Evolutionary conservation across 805 yeast genomes (phyloP), one percentile per base, ranked within the genome.

Genomic region (Metschnikowia amazonensis): DNA sequence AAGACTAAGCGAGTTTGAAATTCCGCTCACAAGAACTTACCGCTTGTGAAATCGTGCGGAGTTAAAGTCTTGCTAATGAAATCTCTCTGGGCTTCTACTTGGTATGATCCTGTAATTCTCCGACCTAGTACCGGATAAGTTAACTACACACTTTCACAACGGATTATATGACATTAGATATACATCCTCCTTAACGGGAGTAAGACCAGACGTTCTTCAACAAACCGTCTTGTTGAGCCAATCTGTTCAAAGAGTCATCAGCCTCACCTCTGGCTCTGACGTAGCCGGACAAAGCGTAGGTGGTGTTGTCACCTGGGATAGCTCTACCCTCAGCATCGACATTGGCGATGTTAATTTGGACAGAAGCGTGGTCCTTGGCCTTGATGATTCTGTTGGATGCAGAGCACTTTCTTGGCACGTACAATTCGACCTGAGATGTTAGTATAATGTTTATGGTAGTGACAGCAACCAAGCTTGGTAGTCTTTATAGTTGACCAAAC

Each of bases 321-420:
- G 94, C 94, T 72, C 85, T 90, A 65, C 99, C 99, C 69, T 86
- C 84, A 72, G 81, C 97, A 70, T 94, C 97, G 69, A 94, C 96
- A 78, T 92, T 89, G 69, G 96, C 98, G 66, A 94, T 82, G 92
- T 87, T 92, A 80, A 94, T 86, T 81, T 94, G 99, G 66, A 94
- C 97, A 59, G 98, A 87, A 64, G 97, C 94, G 79, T 94, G 99
- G 80, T 94, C 99, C 84, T 94, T 90, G 70, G 99, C 90, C 83
- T 89, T 89, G 85, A 94, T 90, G 81, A 94, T 89, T 83, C 97
- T 89, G 96, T 89, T 90, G 79, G 99, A 89, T 72, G 99, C 99
- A 79, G 99, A 94, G 84, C 99, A 94, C 83, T 94, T 94, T 86
- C 99, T 89, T 82, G 99, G 99, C 78, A 92, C 95, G 95, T 94